Base-by-base conservation (phyloP, 2,329 filamentous ascomycete species). In the Cordyceps farinosa region DNA sequence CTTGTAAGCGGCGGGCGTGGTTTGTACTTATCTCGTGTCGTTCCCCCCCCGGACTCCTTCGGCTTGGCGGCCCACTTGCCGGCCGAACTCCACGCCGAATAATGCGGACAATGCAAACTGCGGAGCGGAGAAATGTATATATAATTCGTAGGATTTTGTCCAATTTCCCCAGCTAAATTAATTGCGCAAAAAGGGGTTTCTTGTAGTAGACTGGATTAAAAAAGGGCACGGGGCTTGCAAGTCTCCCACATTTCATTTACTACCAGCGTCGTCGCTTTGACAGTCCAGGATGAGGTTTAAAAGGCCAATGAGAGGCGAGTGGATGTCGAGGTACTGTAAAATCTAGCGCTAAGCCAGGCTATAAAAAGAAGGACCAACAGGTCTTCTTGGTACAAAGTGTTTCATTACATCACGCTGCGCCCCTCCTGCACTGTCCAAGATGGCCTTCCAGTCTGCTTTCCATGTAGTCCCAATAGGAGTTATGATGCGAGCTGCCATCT, bases 71-170 rank as follows among this genome's bases (percentile, higher is more conserved):
- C 48, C 62, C 44, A 27, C 44, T 62, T 59, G 63, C 47, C 56
- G 22, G 51, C 48, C 50, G 15, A 44, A 48, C 42, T 57, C 42
- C 55, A 60, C 51, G 34, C 27, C 62, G 32, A 50, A 47, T 5
- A 34, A 3, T 30, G 27, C 32, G 30, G 34, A 69, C 75, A 22
- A 47, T 73, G 83, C 82, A 22, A 83, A 75, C 85, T 22, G 42
- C 57, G 57, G 57, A 61, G 40, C 40, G 36, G 48, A 44, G 22
- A 13, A 22, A 30, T 22, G 22, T 22, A 29, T 29, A 17, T 3
- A 5, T 53, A 9, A 2, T 4, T 2, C 27, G 9, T 48, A 29
- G 11, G 5, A 29, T 48, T 5, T 8, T 52, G 8, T 29, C n/a
- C 7, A 13, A 29, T 29, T 29, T 27, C 7, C 11, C 29, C 45